Base-by-base conservation (phyloP, 169 alveolate species). In the Blepharisma undulans region DNA sequence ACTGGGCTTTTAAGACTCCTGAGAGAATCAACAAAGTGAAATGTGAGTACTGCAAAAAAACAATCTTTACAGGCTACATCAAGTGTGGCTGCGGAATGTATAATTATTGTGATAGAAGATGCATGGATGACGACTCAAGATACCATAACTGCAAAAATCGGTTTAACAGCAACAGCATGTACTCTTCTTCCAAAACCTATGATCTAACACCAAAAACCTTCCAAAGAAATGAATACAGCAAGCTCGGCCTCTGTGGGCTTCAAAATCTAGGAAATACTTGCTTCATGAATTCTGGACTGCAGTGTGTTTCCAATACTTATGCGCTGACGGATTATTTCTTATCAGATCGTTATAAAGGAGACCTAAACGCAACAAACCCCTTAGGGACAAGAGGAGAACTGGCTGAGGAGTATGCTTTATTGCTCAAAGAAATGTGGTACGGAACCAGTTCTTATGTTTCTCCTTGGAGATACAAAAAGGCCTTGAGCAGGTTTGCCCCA, bases 401-500 rank as follows among this genome's bases (percentile, higher is more conserved):
- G 14, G 22, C 86, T 78, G 48, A 30, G 19, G 85, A 86, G 72
- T 89, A 91, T 88, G 91, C 95, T 7, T 91, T 90, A 60, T 82
- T 95, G 79, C 80, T 95, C 34, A 88, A 94, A 36, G 94, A 94
- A 81, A 87, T 95, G 93, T 95, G 97, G 97, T 90, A 85, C 60
- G 97, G 94, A 4, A 78, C 77, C 74, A 72, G 81, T 25, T 88
- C 93, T 8, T 88, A 71, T 18, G 81, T 93, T 6, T 84, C 95
- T 22, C 98, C 98, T 14, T 88, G 91, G 84, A 85, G 90, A 84
- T 92, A 95, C 21, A 94, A 94, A 78, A 86, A 77, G 30, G 94
- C 96, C 22, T 89, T 95, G n/a, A 95, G 97, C 77, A 79, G 84
- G 80, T 88, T 93, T 48, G 91, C 93, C 86, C 92, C 87, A 10